A percentile compares a stretch with the other conserved stretches of the same genome.
phyloP scores from a whole-genome alignment of 148 eudicot species.

The Rheum nobile region DNA sequence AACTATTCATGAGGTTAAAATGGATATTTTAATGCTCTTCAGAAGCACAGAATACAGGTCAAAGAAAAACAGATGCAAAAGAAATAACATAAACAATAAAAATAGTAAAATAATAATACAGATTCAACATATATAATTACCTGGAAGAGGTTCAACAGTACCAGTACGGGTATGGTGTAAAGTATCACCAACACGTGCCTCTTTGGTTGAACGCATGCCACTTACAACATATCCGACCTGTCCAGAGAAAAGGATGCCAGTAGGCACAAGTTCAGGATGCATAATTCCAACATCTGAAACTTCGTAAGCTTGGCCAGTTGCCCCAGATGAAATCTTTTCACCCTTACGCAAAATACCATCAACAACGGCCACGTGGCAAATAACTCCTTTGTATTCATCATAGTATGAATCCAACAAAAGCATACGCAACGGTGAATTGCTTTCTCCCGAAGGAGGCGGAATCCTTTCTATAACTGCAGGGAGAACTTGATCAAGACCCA shows the following conservation, averaged over 20 bases:
- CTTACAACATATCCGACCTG: slow-evolving; percentile 93
- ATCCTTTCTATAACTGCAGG: slow-evolving; percentile 87
- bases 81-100: not conserved
- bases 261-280: slow-evolving; percentile 90
- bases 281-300: slow-evolving; percentile 86
- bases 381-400: slow-evolving; percentile 96
- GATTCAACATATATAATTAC: slow-evolving; percentile 21
- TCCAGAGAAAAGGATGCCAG: slow-evolving; percentile 85
- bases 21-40: not conserved
- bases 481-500: slow-evolving; percentile 84
- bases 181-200: slow-evolving; percentile 97
- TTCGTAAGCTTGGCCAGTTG: slow-evolving; percentile 78
- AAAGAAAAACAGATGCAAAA: not conserved
- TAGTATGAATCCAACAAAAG: slow-evolving; percentile 92
- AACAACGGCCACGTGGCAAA: slow-evolving; percentile 93
- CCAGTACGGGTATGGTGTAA: slow-evolving; percentile 41
- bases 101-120: not conserved
- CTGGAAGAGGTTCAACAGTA: slow-evolving; percentile 80
- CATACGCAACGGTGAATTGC: slow-evolving; percentile 59
- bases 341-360: slow-evolving; percentile 81
- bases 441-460: slow-evolving; percentile 82
- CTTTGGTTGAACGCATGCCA: slow-evolving; percentile 96
- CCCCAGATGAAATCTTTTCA: slow-evolving; percentile 79
- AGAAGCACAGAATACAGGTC: not conserved
- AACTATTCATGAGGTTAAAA: not conserved